Base-by-base conservation (phyloP, 2,329 filamentous ascomycete genomes). In the Ophiostoma quercus region DNA sequence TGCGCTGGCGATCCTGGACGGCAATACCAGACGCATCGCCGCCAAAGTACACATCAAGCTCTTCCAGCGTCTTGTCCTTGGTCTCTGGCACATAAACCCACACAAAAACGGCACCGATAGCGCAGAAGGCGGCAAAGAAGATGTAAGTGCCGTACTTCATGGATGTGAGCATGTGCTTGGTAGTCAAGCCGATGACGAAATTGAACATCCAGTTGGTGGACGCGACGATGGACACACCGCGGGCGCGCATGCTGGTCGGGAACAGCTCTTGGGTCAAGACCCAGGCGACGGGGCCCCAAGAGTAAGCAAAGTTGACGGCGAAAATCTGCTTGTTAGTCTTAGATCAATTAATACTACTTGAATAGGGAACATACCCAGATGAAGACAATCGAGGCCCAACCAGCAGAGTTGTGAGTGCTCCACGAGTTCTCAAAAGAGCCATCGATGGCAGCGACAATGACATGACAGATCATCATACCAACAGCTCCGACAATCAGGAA, bases 401-500 rank as follows among this genome's bases (percentile, higher is more conserved):
- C 71, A 7, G 54, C 67, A 8, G 66, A 39, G 14, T 14, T 11
- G 69, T 73, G 71, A 12, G 54, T 37, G 2, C 54, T 19, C 71
- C 71, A 72, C 47, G 39, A 29, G 32, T 66, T 14, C 12, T 69
- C 41, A n/a, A 62, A 72, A 2, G 85, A 86, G 68, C 88, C 85
- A 79, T 89, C 89, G 60, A 91, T 79, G 75, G 94, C 92, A 75
- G 87, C 92, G 69, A 94, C 90, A 77, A 96, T 83, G 84, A 94
- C 93, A 80, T 96, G 90, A 82, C 90, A 93, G 76, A 94, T 78
- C 51, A 94, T 82, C 92, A 96, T 96, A 41, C 74, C 74, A 29
- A 75, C 66, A 3, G 72, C 73, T 3, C 75, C 74, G 62, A 75
- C 71, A 5, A 79, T 67, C 16, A 74, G 74, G 54, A 70, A 73